These are phyloP conservation scores for Pythium myriotylum DNA, from an alignment of 352 stramenopile genomes.

Conservation along the genomic window DNA sequence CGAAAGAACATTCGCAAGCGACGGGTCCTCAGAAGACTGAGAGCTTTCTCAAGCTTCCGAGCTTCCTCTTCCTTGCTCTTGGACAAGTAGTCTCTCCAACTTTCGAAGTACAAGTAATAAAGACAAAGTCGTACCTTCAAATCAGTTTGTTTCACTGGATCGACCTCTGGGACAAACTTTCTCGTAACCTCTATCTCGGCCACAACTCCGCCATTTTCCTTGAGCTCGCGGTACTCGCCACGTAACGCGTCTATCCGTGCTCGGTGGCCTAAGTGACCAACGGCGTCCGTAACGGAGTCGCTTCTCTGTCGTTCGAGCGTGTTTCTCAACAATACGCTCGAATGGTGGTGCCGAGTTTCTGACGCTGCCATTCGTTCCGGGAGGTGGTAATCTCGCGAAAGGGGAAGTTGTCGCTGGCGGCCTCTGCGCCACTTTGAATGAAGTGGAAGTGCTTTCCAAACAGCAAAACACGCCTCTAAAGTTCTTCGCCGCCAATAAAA, in stretches of 20 bases:
- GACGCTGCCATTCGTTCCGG: background rate
- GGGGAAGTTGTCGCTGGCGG: constrained; percentile 2
- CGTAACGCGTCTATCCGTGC: constrained; percentile 22
- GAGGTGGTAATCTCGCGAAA: constrained; percentile 9
- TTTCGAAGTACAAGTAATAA: constrained; percentile 6
- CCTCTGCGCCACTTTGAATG: background rate
- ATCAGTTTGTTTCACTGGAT: constrained; percentile 1
- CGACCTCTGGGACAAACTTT: background rate
- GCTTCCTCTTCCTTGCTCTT: background rate
- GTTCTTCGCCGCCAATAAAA: constrained; percentile 28
- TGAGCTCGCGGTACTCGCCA: constrained; percentile 25
- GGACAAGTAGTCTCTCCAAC: constrained; percentile 4
- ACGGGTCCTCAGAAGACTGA: background rate
- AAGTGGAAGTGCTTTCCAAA: constrained; percentile 19
- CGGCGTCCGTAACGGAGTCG: background rate
- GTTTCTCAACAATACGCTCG: constrained; percentile 11
- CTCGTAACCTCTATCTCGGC: background rate
- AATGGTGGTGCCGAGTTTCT: background rate
- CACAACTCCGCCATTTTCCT: background rate
- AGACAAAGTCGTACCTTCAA: constrained; percentile 8
- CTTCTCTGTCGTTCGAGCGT: background rate
- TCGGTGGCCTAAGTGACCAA: background rate
- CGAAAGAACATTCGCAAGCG: background rate
- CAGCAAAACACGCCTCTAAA: constrained; percentile 21
- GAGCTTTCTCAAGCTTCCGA: background rate